These are phyloP conservation scores for Pichia gijzeniarum DNA, from an alignment of 805 yeast genomes.

Conservation along the genomic window DNA sequence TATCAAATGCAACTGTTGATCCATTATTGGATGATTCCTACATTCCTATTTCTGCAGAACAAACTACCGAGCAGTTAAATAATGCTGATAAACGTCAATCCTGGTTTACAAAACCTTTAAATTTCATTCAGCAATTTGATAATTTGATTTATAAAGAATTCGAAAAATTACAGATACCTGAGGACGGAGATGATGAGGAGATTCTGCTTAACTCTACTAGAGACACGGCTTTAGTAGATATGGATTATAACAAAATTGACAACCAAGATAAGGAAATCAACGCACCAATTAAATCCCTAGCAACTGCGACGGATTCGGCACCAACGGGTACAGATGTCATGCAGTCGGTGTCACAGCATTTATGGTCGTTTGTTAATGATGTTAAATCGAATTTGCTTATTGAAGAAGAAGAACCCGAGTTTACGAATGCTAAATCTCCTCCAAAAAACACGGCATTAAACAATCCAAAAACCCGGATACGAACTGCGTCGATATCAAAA, in stretches of 20 bases:
- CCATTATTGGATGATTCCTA: conserved; percentile 19
- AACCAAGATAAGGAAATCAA: conserved; percentile 21
- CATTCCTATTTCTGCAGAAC: conserved; percentile 12
- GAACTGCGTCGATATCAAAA: conserved; percentile 27
- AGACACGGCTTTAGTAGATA: neutral
- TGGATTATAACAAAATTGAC: conserved; percentile 14
- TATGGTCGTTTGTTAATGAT: conserved; percentile 48
- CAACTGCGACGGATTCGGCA: conserved; percentile 11
- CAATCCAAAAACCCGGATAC: conserved; percentile 6
- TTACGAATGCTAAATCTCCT: conserved; percentile 8
- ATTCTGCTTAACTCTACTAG: neutral
- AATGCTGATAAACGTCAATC: conserved; percentile 11
- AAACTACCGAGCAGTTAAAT: neutral
- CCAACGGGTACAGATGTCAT: conserved; percentile 25
- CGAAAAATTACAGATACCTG: conserved; percentile 43
- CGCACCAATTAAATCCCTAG: conserved; percentile 21
- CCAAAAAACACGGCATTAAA: neutral
- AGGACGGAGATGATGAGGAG: conserved; percentile 13
- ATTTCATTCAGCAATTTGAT: conserved; percentile 61
- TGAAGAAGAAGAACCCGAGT: conserved; percentile 13
- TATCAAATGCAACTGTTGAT: conserved; percentile 16
- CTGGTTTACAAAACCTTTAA: conserved; percentile 46
- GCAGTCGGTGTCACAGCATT: conserved; percentile 35
- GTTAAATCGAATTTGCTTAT: conserved; percentile 32
- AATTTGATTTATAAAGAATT: conserved; percentile 59